Evolutionary conservation across 192 early-diverging fungal species (phyloP).

Genomic region (Spinellus fusiger): DNA sequence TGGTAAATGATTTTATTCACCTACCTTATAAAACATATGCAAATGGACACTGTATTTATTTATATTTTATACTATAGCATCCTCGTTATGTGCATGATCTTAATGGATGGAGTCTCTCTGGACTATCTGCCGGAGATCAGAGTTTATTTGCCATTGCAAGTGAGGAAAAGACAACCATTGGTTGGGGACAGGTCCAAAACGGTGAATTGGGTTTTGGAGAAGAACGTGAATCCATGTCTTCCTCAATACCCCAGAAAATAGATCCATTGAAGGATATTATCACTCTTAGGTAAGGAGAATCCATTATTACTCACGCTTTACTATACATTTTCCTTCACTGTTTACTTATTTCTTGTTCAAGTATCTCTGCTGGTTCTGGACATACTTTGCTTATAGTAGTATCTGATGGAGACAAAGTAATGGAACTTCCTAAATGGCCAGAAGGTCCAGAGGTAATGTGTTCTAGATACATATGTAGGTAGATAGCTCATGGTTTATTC

Average conservation of each 20-base stretch:
- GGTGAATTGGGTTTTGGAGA: constrained; percentile 42
- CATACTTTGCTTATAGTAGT: constrained; percentile 37
- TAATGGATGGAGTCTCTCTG: constrained; percentile 34
- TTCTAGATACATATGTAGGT: background rate
- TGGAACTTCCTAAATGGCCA: constrained; percentile 45
- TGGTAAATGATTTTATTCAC: constrained; percentile 15
- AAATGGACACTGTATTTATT: background rate
- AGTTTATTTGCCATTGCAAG: constrained; percentile 35
- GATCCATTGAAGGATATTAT: constrained; percentile 37
- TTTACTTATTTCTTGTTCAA: background rate
- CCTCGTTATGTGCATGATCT: constrained; percentile 39
- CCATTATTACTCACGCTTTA: background rate
- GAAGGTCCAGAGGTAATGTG: constrained; percentile 20
- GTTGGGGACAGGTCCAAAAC: constrained; percentile 41
- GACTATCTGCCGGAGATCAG: constrained; percentile 32
- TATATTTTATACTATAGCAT: constrained; percentile 2
- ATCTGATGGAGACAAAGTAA: constrained; percentile 37
- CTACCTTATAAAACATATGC: background rate
- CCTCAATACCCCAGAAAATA: constrained; percentile 40
- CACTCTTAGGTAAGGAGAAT: constrained; percentile 22
- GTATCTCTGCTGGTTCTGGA: constrained; percentile 34
- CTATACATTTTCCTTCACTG: background rate
- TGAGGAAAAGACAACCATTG: constrained; percentile 31
- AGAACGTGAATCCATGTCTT: constrained; percentile 22
- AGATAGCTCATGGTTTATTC: background rate